A percentile compares a stretch with the other conserved stretches of the same genome.
Evolutionary conservation across 176 grass and related monocot species (phyloP).

Genomic region (Carex cristatella): DNA sequence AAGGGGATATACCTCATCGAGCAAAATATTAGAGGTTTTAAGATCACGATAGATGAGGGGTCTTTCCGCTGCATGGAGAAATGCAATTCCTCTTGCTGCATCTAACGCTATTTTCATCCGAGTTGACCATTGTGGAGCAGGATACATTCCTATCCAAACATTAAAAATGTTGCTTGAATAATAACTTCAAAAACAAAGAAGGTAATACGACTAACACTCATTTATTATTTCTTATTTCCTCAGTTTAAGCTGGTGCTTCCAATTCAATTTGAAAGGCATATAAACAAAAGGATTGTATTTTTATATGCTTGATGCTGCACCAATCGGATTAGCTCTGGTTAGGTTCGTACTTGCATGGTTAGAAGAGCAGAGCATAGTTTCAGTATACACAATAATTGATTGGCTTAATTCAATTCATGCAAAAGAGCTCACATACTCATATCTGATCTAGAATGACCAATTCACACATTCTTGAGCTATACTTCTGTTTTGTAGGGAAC

Average conservation of each 20-base stretch:
- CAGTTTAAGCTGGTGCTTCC: neutral
- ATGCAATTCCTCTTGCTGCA: conserved; percentile 58
- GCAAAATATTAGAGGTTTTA: conserved; percentile 85
- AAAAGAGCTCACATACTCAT: neutral
- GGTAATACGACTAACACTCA: neutral
- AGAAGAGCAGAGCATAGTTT: neutral
- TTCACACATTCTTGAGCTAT: neutral
- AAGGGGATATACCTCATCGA: conserved; percentile 34
- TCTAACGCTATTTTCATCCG: conserved; percentile 43
- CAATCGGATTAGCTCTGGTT: neutral
- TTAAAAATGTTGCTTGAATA: conserved; percentile 13
- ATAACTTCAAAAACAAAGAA: neutral
- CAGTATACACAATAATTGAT: neutral
- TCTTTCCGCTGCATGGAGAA: conserved; percentile 53
- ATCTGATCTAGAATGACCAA: neutral
- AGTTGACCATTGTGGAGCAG: conserved; percentile 49
- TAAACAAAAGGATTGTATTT: neutral
- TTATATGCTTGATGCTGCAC: neutral
- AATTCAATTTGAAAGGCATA: neutral
- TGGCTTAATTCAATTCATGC: neutral
- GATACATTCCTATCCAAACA: conserved; percentile 17
- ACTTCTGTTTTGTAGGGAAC: neutral
- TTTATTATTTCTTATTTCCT: neutral
- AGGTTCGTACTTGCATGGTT: neutral
- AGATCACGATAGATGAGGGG: conserved; percentile 81